Conservation (phyloP, 164 flowering plant genomes). For the Protea cynaroides region DNA sequence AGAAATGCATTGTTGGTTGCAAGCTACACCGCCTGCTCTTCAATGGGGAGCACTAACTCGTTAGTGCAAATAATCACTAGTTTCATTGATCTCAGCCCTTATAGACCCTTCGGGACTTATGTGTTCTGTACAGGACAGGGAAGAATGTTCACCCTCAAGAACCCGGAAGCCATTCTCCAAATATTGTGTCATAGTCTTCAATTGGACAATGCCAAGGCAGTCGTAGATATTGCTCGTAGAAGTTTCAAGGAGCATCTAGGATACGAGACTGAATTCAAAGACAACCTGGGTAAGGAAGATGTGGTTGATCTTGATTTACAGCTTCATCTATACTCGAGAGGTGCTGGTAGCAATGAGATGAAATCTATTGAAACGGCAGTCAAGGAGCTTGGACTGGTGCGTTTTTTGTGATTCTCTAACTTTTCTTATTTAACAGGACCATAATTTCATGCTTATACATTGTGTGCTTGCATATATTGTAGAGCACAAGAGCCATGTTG, state of each 20-base stretch:
- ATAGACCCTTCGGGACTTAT: slow-evolving; percentile 66
- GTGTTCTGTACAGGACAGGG: slow-evolving; percentile 48
- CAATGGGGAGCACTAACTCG: slow-evolving; percentile 53
- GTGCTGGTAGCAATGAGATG: too few relatives aligned
- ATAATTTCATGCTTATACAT: too few relatives aligned
- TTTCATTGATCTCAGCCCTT: slow-evolving; percentile 62
- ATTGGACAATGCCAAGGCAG: slow-evolving; percentile 23
- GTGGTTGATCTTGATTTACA: slow-evolving; percentile 18
- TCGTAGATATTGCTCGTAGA: slow-evolving; percentile 14
- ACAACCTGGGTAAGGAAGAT: slow-evolving; percentile 29
- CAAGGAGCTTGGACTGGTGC: too few relatives aligned
- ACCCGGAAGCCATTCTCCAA: slow-evolving; percentile 73
- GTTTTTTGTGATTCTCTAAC: too few relatives aligned
- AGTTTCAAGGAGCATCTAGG: slow-evolving; percentile 47
- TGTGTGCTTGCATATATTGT: slow-evolving; percentile 9
- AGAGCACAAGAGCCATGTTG: slow-evolving; percentile 64
- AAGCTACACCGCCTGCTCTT: slow-evolving; percentile 53
- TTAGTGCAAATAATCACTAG: slow-evolving; percentile 40
- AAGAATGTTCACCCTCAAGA: slow-evolving; percentile 33
- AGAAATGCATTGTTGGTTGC: slow-evolving; percentile 44
- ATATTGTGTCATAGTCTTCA: slow-evolving; percentile 52
- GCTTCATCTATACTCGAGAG: too few relatives aligned
- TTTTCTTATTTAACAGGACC: too few relatives aligned
- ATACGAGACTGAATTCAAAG: slow-evolving; percentile 33
- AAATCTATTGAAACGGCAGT: too few relatives aligned